Evolutionary conservation across 2,329 filamentous ascomycete species (phyloP).

Genomic region (Neurospora sp.): DNA sequence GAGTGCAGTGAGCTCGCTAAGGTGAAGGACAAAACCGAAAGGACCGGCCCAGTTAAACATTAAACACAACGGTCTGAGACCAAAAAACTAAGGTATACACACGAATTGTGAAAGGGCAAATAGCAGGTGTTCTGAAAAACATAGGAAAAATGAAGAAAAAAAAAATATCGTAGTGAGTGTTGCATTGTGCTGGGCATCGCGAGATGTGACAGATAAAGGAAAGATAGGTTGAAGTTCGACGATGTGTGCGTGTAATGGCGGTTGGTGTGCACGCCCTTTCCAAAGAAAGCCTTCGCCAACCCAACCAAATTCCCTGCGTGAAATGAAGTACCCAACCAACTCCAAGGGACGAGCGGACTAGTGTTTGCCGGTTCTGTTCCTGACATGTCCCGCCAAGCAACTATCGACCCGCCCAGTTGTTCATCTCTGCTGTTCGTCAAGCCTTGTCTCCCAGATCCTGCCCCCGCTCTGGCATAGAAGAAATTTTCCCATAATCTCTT

Average conservation of each 20-base stretch:
- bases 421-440: neutral
- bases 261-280: neutral
- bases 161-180: neutral
- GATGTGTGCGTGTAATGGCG: neutral
- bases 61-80: constrained; percentile 2
- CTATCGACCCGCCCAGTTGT: neutral
- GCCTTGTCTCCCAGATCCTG: neutral
- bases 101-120: neutral
- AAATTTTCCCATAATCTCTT: neutral
- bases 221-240: neutral
- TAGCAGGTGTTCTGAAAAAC: neutral
- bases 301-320: neutral
- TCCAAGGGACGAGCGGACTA: neutral
- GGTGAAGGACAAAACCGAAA: neutral
- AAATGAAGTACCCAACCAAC: neutral
- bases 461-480: neutral
- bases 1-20: neutral
- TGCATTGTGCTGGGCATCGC: neutral
- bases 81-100: neutral
- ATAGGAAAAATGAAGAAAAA: neutral
- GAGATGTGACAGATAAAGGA: neutral
- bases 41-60: constrained; percentile 7
- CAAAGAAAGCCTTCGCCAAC: neutral
- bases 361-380: neutral
- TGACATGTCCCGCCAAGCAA: neutral